Conservation (phyloP, 2,329 filamentous ascomycete genomes). For the Neoascochyta sp. region DNA sequence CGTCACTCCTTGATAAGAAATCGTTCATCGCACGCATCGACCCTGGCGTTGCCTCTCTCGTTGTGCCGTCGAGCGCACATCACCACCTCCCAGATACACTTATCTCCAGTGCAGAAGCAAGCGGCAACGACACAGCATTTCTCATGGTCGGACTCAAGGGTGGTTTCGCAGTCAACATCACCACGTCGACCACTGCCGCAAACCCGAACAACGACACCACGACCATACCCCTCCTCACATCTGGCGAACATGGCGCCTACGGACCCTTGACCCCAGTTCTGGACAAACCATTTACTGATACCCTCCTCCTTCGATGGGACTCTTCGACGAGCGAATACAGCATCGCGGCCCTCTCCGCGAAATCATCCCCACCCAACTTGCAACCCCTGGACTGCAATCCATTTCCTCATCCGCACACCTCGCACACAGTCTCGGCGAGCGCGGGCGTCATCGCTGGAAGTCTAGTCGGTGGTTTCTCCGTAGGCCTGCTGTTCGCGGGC, state of each 20-base stretch:
- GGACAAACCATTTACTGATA: slow-evolving; percentile 14
- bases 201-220: too few species aligned
- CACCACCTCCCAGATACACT: slow-evolving; percentile 4
- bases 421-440: slow-evolving; percentile 1
- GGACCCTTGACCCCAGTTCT: slow-evolving; percentile 11
- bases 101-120: slow-evolving; percentile 2
- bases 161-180: slow-evolving; percentile 11
- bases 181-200: too few species aligned
- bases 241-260: too few species aligned
- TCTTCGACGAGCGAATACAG: slow-evolving; percentile 11
- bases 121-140: slow-evolving; percentile 8
- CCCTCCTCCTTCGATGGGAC: slow-evolving; percentile 14
- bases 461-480: slow-evolving; percentile 12
- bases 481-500: slow-evolving; percentile 10
- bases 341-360: slow-evolving; percentile 8
- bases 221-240: too few species aligned
- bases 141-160: slow-evolving; percentile 11
- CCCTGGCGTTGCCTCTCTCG: slow-evolving; percentile 12
- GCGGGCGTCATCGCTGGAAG: slow-evolving; percentile 12
- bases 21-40: slow-evolving; percentile 17
- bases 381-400: slow-evolving; percentile 15
- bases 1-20: slow-evolving; percentile 8
- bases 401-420: slow-evolving; percentile 9
- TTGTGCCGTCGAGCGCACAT: slow-evolving; percentile 8
- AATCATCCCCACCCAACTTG: slow-evolving; percentile 4